Evolutionary conservation across 2,329 filamentous ascomycete genomes (phyloP), one percentile per base, ranked within the genome.

Genomic region (Botrytis squamosa): DNA sequence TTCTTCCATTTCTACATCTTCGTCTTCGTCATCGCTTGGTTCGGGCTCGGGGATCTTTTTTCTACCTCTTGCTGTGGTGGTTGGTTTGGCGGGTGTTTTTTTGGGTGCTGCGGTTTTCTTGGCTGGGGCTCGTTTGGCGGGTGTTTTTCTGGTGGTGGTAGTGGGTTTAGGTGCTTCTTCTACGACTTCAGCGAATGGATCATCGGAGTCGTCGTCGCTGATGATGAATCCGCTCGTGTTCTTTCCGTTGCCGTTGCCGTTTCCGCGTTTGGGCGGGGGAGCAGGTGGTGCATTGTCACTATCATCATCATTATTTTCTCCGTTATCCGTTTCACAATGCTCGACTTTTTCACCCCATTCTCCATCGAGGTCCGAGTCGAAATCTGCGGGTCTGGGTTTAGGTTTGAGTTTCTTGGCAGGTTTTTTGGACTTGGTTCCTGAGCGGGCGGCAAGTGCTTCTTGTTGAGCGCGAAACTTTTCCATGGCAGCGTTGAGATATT

Each of bases 311-410:
- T 81, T 79, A 5, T 80, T 78, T 12, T 80, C 79, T 20, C 80
- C 81, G 22, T 69, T 25, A 20, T 73, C 71, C 4, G 64, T 69
- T 8, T 69, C 71, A 29, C 74, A 71, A 36, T 73, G 66, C 16
- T 55, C 75, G n/a, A 87, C 85, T 4, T 84, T 84, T 66, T 96
- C 92, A 75, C 92, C 92, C 95, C 95, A 98, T 69, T 87, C 87
- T 0, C 95, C 96, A 68, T 97, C 92, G 40, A 95, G 84, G 77
- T 98, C 95, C n/a, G 90, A 93, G 80, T 98, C 94, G 94, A 95
- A 98, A 3, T 86, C 86, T 18, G 89, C 88, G 1, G 95, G 95
- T 81, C 91, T 93, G 0, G 93, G 91, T 80, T 93, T 95, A 75
- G 93, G 85, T 76, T 85, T 89, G 74, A 82, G 81, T 79, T 85